Evolutionary conservation across 371 early-diverging fungal species (phyloP), one percentile per base, ranked within the genome.

Genomic region (Apophysomyces elegans): DNA sequence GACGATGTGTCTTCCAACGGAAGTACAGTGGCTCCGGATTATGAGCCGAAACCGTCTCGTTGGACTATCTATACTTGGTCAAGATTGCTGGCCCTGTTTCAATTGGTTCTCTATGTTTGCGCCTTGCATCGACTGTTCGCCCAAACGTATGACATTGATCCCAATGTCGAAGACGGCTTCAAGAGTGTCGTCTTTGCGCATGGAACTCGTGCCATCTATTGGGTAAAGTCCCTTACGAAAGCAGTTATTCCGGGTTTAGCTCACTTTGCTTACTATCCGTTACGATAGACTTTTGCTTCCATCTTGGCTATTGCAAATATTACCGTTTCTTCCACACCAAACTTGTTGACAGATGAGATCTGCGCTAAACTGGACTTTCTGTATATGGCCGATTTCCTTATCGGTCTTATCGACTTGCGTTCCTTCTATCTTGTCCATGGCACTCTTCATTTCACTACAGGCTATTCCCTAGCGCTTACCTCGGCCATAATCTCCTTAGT

Each of bases 341-440:
- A 50, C 21, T 21, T 50, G 21, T 39, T 77, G 6, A 62, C 77
- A 7, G 62, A 74, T 62, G 67, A n/a, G 0, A 63, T 81, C 12
- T 73, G 79, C 46, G 50, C 37, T 2, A 75, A 76, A 35, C 63
- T 83, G 18, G 78, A 83, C 41, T 1, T 59, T 12, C 50, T 68
- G 13, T 68, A 59, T 26, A 38, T 63, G 50, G 14, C 37, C 14
- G 41, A 50, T 16, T 46, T 61, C 18, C 12, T 59, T 32, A 14
- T 64, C 35, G 45, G 60, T 12, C 13, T 61, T 7, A 38, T 69
- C 37, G 65, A 69, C 60, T 16, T 61, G 3, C 57, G 62, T 9
- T 57, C 61, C 18, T 64, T 64, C 58, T 69, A 69, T 38, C 2
- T 61, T 6, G 47, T 57, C 9, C 61, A 57, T 14, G 56, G 41